A percentile compares a stretch with the other conserved stretches of the same genome.
phyloP scores from a whole-genome alignment of 495 filamentous ascomycete genomes.

The Pseudomonodictys pantanalensis region DNA sequence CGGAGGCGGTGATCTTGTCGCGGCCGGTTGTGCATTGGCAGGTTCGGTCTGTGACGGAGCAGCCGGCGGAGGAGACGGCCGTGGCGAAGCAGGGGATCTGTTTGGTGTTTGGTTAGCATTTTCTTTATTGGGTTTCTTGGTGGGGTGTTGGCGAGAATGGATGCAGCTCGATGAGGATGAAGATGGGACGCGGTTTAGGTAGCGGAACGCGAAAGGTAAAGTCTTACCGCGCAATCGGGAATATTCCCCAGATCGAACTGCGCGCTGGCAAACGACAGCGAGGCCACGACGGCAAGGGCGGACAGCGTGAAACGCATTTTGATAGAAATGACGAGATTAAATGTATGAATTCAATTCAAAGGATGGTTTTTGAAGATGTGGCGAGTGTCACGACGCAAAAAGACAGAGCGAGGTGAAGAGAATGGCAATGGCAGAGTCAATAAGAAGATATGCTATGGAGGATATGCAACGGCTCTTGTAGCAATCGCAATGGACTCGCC shows the following conservation, averaged over 20 bases:
- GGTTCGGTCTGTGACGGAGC: constrained; percentile 29
- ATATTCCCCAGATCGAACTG: constrained; percentile 16
- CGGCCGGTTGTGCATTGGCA: constrained; percentile 41
- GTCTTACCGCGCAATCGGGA: constrained; percentile 30
- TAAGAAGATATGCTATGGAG: no score
- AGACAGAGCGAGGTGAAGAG: no score
- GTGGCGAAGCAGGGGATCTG: constrained; percentile 34
- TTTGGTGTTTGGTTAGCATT: background rate
- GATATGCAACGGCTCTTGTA: no score
- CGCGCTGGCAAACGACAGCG: constrained; percentile 8
- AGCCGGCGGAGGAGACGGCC: constrained; percentile 33
- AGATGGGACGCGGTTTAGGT: background rate
- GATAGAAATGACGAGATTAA: constrained; percentile 1
- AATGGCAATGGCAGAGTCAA: no score
- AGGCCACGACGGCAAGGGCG: constrained; percentile 17
- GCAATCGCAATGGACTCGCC: no score
- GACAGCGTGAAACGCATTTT: constrained; percentile 30
- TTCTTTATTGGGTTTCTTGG: background rate
- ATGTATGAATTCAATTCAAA: no score
- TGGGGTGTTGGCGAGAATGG: background rate
- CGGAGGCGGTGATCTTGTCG: constrained; percentile 25
- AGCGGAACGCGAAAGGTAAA: background rate
- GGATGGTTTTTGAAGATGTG: background rate
- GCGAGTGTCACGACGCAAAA: background rate
- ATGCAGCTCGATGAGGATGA: background rate